Evolutionary conservation across 1,284 basidiomycete genomes (phyloP), one percentile per base, ranked within the genome.

Genomic region (Microbotryomycetes sp.): DNA sequence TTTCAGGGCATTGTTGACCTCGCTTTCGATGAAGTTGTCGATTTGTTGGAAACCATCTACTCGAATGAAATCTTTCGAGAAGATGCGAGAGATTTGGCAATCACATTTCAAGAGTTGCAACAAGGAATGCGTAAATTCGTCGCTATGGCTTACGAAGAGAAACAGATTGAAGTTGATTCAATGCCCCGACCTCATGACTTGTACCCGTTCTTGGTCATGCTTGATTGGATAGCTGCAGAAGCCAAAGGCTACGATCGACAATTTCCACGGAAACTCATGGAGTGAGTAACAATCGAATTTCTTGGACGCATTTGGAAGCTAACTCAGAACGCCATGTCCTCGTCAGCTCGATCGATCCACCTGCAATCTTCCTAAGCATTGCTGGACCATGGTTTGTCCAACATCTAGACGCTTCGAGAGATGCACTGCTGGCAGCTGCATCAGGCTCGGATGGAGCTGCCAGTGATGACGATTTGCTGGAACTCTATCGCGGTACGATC

Each of bases 401-500:
- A 48, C 92, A 96, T 54, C 75, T 97, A 26, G 84, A 88, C 67
- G 81, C 80, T 50, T 84, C 85, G 4, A 83, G 84, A 69, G 84
- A 85, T 73, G 81, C 82, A 6, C 76, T 66, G 9, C 60, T 65
- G 29, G 58, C 64, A 6, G 63, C 66, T 7, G 66, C 65, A 1
- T 46, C 54, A 9, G 48, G 88, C 83, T 2, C 86, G 86, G 1
- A 87, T 83, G 85, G 86, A 1, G 86, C 86, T 62, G 83, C 89
- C 3, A 86, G 86, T 2, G 87, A 93, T 56, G 87, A 90, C 65
- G 92, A 97, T 73, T 84, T 94, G 29, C 92, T 97, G 68, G 81
- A 84, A 0, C 79, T 97, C 14, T 97, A 93, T 73, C 81, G 86
- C 61, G 81, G 88, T 69, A 82, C 85, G 50, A 87, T 84, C 73